Base-by-base conservation (phyloP, 2,329 filamentous ascomycete species). In the Xylaria sp. region DNA sequence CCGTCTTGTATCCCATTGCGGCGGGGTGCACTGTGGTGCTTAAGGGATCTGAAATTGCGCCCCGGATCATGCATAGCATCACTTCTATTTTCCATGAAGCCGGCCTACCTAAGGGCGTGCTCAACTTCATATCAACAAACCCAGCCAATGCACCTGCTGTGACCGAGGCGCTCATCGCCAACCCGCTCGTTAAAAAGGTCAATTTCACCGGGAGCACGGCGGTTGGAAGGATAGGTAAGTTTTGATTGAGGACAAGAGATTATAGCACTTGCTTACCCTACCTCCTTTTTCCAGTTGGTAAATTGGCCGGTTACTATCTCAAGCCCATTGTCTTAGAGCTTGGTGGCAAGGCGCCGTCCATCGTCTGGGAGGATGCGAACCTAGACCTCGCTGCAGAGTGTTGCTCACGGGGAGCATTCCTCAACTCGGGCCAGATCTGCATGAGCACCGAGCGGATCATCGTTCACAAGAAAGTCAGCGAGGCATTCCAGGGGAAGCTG, bases 301-400 rank as follows among this genome's bases (percentile, higher is more conserved):
- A 82, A 14, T 83, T 85, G 32, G 88, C 89, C 0, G 90, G 89
- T 17, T 87, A 89, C 74, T 81, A 88, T 75, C 82, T 92, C 57
- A 93, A 93, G 81, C 90, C 89, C 0, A 84, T 88, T 24, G 81
- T 92, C 2, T 83, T 92, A 76, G 91, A 93, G 77, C 83, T 93
- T 0, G 91, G 91, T 2, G 90, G 91, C 51, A 93, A 93, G 76
- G 89, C 89, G 0, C 86, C 86, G 1, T 86, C 88, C 1, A 85
- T 93, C 62, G 86, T 93, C 1, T 84, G 90, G 71, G 87, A 90
- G 45, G 90, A 93, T 76, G 90, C 90, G 12, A 83, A 92, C 73
- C 72, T 93, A 51, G 83, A 89, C 21, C 83, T 85, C 47, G 90
- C 90, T 0, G 90, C 89, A 0, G 79, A 83, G 63, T 84, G 85